Conservation (phyloP, 805 yeast genomes). For the Yamadazyma philogaea region DNA sequence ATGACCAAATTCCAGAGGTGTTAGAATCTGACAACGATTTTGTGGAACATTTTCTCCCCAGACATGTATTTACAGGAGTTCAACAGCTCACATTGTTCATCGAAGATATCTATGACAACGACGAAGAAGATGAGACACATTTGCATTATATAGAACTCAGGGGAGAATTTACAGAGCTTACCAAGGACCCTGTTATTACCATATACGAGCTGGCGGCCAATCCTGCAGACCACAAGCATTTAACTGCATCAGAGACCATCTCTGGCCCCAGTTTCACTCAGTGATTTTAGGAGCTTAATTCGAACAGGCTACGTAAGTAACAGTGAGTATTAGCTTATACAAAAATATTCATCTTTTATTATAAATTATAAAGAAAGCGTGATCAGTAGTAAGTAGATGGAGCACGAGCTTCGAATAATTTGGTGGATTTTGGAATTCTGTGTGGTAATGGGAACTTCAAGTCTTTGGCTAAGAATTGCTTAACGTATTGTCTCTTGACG, state of each 20-base stretch:
- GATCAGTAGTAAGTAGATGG: slow-evolving; percentile 95
- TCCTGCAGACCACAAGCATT: slow-evolving; percentile 73
- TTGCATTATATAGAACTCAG: slow-evolving; percentile 74
- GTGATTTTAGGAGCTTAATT: too few species aligned
- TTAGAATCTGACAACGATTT: slow-evolving; percentile 45
- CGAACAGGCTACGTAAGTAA: not conserved
- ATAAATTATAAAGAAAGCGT: slow-evolving; percentile 10
- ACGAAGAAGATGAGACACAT: slow-evolving; percentile 49
- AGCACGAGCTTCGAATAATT: slow-evolving; percentile 85
- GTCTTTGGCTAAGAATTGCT: slow-evolving; percentile 92
- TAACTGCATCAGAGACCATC: slow-evolving; percentile 17
- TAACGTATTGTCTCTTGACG: slow-evolving; percentile 98
- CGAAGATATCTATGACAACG: slow-evolving; percentile 55
- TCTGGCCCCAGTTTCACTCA: slow-evolving; percentile 2
- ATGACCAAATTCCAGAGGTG: slow-evolving; percentile 33
- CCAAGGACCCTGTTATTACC: slow-evolving; percentile 69
- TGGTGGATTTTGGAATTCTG: slow-evolving; percentile 91
- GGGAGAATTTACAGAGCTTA: slow-evolving; percentile 60
- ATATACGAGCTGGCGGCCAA: slow-evolving; percentile 90
- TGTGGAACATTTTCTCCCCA: slow-evolving; percentile 79
- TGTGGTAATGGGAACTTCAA: slow-evolving; percentile 99
- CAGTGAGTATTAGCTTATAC: slow-evolving; percentile 9
- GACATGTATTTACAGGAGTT: slow-evolving; percentile 69
- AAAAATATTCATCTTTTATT: slow-evolving; percentile 11
- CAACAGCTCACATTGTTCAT: slow-evolving; percentile 65